These are phyloP conservation scores for Talaromyces sp. DNA, from an alignment of 2,329 filamentous ascomycete genomes.

Conservation along the genomic window DNA sequence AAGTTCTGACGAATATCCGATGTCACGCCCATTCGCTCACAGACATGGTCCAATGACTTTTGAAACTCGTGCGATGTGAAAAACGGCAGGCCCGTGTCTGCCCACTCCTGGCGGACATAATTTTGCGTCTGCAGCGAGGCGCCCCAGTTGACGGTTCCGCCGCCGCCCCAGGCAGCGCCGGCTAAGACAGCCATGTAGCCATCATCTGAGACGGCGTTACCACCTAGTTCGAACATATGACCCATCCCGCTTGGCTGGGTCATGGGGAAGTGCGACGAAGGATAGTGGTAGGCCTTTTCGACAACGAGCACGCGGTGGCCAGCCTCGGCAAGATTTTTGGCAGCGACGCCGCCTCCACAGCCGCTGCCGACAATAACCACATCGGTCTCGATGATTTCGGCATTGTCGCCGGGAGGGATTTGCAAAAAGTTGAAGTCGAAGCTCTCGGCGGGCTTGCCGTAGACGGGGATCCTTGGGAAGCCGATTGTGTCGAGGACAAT, in stretches of 20 bases:
- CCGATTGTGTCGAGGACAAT: conserved; percentile 48
- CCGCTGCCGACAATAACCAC: conserved; percentile 83
- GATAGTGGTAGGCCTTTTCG: conserved; percentile 76
- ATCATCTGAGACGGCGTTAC: conserved; percentile 53
- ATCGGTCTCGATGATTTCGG: conserved; percentile 67
- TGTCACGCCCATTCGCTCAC: conserved; percentile 70
- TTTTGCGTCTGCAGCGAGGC: conserved; percentile 64
- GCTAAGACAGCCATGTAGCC: conserved; percentile 57
- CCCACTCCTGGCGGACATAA: conserved; percentile 78
- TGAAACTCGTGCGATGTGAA: conserved; percentile 73
- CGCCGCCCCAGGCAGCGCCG: conserved; percentile 75
- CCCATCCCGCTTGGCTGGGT: conserved; percentile 53
- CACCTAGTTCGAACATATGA: conserved; percentile 67
- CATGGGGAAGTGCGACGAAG: conserved; percentile 71
- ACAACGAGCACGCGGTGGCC: conserved; percentile 72
- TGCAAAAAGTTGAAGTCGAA: conserved; percentile 56
- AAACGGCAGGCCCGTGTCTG: conserved; percentile 61
- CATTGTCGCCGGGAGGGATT: conserved; percentile 46
- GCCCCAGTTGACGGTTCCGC: conserved; percentile 84
- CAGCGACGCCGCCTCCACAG: conserved; percentile 75
- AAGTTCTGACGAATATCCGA: conserved; percentile 67
- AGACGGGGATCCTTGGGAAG: conserved; percentile 50
- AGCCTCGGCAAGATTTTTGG: conserved; percentile 73
- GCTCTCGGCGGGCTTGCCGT: conserved; percentile 47
- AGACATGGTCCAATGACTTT: conserved; percentile 72